phyloP scores from a whole-genome alignment of 805 yeast genomes.

The Saccharomycopsis sp. region DNA sequence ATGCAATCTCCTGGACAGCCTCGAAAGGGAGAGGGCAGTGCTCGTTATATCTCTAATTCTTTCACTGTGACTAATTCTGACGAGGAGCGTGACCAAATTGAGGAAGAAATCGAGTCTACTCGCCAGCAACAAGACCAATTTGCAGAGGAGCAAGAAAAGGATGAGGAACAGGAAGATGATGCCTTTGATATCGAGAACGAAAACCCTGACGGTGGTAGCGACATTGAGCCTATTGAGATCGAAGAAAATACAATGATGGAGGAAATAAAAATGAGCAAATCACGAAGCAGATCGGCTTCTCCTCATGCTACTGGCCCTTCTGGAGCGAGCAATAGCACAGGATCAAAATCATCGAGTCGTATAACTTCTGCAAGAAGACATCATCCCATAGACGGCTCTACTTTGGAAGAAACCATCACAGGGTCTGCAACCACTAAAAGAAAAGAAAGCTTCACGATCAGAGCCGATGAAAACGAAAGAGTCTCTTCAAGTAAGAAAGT shows the following conservation, averaged over 20 bases:
- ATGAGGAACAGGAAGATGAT: slow-evolving; percentile 25
- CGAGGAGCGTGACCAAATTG: neutral
- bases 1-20: slow-evolving; percentile 96
- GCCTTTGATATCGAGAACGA: neutral
- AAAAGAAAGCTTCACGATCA: slow-evolving; percentile 11
- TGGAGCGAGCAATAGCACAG: too few relatives aligned
- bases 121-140: slow-evolving; percentile 37
- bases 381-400: neutral
- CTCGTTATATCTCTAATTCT: slow-evolving; percentile 18
- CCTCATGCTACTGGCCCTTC: neutral
- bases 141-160: slow-evolving; percentile 19
- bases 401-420: neutral
- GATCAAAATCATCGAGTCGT: neutral
- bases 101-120: slow-evolving; percentile 9
- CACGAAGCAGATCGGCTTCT: slow-evolving; percentile 3
- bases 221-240: neutral
- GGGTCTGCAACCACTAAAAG: neutral
- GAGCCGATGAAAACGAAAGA: slow-evolving; percentile 12
- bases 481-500: neutral
- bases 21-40: slow-evolving; percentile 18
- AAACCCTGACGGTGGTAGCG: neutral
- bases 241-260: neutral
- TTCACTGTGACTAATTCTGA: slow-evolving; percentile 31
- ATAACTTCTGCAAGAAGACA: neutral
- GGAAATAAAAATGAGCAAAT: neutral